phyloP scores from a whole-genome alignment of 805 yeast species.

The Lipomyces anomalus region DNA sequence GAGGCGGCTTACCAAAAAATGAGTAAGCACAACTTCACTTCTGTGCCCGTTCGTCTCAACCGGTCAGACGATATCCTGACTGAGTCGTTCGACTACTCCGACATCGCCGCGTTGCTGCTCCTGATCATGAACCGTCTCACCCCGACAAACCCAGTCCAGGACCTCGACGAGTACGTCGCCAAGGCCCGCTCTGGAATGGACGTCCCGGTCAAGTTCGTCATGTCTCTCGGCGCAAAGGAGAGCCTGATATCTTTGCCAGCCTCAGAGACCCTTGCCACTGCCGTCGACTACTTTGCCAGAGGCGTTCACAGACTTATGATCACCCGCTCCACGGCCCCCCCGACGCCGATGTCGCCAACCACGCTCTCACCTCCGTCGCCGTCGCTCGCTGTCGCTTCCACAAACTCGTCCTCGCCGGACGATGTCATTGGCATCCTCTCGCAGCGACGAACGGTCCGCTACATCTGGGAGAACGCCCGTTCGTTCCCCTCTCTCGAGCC shows the following conservation, averaged over 20 bases:
- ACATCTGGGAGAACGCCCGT: slow-evolving; percentile 88
- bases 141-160: slow-evolving; percentile 21
- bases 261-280: slow-evolving; percentile 53
- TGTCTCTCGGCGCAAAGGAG: slow-evolving; percentile 77
- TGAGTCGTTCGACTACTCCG: slow-evolving; percentile 85
- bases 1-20: slow-evolving; percentile 84
- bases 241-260: slow-evolving; percentile 78
- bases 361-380: no score
- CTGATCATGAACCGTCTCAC: slow-evolving; percentile 71
- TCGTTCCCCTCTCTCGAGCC: slow-evolving; percentile 77
- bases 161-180: slow-evolving; percentile 39
- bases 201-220: slow-evolving; percentile 86
- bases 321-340: slow-evolving; percentile 41
- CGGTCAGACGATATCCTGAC: slow-evolving; percentile 51
- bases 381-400: slow-evolving; percentile 6
- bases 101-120: slow-evolving; percentile 77
- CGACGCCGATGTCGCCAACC: no score
- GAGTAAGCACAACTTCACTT: slow-evolving; percentile 66
- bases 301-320: slow-evolving; percentile 95
- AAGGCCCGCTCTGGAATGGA: slow-evolving; percentile 82
- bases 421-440: slow-evolving; percentile 75
- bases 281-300: slow-evolving; percentile 81
- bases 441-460: slow-evolving; percentile 80
- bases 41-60: slow-evolving; percentile 60
- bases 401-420: no score